A percentile compares a stretch with the other conserved stretches of the same genome.
These are phyloP conservation scores for Colletotrichum navitas DNA, from an alignment of 2,329 filamentous ascomycete genomes.

Conservation along the genomic window DNA sequence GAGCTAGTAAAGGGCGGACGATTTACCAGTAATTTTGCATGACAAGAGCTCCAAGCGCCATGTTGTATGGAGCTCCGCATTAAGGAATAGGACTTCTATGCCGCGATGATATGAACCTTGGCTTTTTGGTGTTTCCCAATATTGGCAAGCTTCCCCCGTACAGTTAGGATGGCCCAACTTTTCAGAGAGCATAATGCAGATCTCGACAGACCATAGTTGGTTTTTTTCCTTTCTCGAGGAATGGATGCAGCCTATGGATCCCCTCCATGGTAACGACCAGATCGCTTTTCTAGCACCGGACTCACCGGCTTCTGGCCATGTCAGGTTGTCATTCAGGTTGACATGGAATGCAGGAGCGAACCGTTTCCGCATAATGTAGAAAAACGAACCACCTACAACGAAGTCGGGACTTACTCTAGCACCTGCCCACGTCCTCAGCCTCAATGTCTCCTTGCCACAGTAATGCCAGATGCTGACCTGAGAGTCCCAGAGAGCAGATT, in stretches of 20 bases:
- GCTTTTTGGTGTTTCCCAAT: slow-evolving; percentile 46
- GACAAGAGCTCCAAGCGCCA: slow-evolving; percentile 46
- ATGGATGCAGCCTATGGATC: not conserved
- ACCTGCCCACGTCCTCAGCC: not conserved
- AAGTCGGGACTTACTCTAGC: not conserved
- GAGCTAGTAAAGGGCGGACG: slow-evolving; percentile 41
- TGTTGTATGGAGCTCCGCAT: slow-evolving; percentile 42
- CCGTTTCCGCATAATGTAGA: not conserved
- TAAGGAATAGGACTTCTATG: slow-evolving; percentile 35
- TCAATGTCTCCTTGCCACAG: not conserved
- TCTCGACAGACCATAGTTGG: slow-evolving; percentile 17
- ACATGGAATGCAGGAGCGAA: not conserved
- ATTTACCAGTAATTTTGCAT: slow-evolving; percentile 45
- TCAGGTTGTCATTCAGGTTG: not conserved
- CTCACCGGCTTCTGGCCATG: not conserved
- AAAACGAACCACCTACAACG: not conserved
- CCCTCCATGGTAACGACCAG: not conserved
- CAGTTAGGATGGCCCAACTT: slow-evolving; percentile 45
- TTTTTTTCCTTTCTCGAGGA: not conserved
- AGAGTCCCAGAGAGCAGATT: not conserved
- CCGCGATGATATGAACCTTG: slow-evolving; percentile 44
- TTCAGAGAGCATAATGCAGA: slow-evolving; percentile 28
- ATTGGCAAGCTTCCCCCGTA: slow-evolving; percentile 47
- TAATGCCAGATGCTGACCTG: not conserved
- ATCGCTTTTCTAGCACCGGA: not conserved